phyloP scores from a whole-genome alignment of 108 stramenopile genomes.

The Parietichytrium sp. region DNA sequence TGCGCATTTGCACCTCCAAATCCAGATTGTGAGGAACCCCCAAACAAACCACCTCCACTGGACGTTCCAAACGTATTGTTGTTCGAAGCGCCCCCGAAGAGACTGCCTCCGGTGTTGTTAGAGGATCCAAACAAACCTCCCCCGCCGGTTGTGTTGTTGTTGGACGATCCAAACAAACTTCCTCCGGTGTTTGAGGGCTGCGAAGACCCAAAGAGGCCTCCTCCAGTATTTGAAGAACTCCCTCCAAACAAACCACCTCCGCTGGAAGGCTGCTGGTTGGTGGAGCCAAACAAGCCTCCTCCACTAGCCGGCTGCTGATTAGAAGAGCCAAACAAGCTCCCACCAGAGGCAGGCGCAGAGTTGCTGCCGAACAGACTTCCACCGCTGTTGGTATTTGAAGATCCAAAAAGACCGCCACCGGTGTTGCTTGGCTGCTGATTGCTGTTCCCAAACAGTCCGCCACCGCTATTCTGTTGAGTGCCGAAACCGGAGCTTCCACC shows the following conservation, averaged over 20 bases:
- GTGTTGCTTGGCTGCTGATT: no score
- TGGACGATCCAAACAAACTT: slow-evolving; percentile 66
- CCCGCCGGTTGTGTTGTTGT: background rate
- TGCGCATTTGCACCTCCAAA: no score
- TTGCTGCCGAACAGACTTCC: background rate
- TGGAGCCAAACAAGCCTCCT: slow-evolving; percentile 69
- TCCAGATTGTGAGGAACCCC: background rate
- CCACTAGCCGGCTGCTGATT: background rate
- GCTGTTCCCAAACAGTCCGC: no score
- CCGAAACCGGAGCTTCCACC: background rate
- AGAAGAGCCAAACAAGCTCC: slow-evolving; percentile 52
- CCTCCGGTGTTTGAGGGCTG: slow-evolving; percentile 66
- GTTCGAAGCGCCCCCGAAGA: background rate
- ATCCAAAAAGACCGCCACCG: slow-evolving; percentile 70
- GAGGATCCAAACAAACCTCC: slow-evolving; percentile 38
- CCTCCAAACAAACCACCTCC: background rate
- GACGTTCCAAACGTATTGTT: background rate
- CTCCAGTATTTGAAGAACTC: slow-evolving; percentile 51
- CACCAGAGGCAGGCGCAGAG: no score
- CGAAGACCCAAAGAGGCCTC: slow-evolving; percentile 59
- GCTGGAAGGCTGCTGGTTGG: slow-evolving; percentile 47
- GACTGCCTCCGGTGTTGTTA: background rate
- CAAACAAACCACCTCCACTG: background rate
- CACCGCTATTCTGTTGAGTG: no score
- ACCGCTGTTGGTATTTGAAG: slow-evolving; percentile 57